A percentile compares a stretch with the other conserved stretches of the same genome.
Evolutionary conservation across 177 flowering plant species (phyloP).

Genomic region (Vitis hybrid): DNA sequence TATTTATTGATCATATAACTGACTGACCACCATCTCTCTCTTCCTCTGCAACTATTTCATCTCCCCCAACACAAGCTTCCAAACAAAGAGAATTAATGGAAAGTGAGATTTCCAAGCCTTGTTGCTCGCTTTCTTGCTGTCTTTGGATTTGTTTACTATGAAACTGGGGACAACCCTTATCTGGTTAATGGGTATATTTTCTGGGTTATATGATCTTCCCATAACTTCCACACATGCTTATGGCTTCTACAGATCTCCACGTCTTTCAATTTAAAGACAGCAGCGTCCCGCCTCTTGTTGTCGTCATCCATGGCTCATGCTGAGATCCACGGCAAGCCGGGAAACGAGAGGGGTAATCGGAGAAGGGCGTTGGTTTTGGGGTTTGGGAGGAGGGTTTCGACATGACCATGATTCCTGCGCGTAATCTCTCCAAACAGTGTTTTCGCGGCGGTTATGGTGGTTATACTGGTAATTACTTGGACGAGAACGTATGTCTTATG

Average conservation of each 20-base stretch:
- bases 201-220: constrained; percentile 6
- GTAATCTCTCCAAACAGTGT: constrained; percentile 28
- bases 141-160: constrained; percentile 20
- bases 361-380: constrained; percentile 8
- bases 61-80: constrained; percentile 54
- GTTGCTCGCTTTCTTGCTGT: constrained; percentile 27
- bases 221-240: constrained; percentile 16
- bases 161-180: constrained; percentile 25
- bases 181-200: constrained; percentile 30
- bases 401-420: constrained; percentile 67
- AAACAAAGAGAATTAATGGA: constrained; percentile 71
- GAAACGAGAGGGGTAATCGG: neutral
- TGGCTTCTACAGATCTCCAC: constrained; percentile 17
- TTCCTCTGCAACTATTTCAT: constrained; percentile 42
- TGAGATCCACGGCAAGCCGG: constrained; percentile 10
- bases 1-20: constrained; percentile 22
- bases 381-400: constrained; percentile 16
- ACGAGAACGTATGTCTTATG: constrained; percentile 23
- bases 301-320: constrained; percentile 26
- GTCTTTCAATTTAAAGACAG: constrained; percentile 11
- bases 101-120: constrained; percentile 56
- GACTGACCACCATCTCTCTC: constrained; percentile 34
- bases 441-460: constrained; percentile 23
- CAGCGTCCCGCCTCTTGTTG: too few species aligned
- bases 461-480: constrained; percentile 11